Evolutionary conservation across 371 early-diverging fungal genomes (phyloP), one percentile per base, ranked within the genome.

Genomic region (Blakeslea trispora): DNA sequence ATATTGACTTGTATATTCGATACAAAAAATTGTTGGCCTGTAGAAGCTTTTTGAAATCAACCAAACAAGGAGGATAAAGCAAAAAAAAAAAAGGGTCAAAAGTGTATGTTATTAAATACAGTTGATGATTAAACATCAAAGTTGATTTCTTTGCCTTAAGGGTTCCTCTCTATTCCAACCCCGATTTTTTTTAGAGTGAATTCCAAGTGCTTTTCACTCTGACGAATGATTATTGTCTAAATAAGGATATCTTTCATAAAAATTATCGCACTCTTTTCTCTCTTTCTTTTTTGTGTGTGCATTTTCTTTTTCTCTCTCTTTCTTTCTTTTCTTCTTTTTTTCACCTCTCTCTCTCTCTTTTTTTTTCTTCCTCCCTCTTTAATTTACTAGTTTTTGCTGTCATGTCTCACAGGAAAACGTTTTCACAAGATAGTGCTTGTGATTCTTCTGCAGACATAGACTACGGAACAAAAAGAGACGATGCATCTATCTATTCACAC

Each of bases 401-500:
- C 14, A 28, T 48, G 13, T 13, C 40, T 41, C 22, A 48, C 19
- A 23, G 23, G 9, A 44, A 51, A 41, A 51, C 52, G 48, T 31
- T 45, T 14, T 42, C 41, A 22, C 45, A 57, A 17, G 54, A 53
- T 23, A 53, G 53, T 59, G 53, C 59, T 21, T 60, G 50, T 50
- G 37, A 57, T 50, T 34, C 48, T 37, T 43, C 43, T 44, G 53
- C 14, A 9, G 37, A 45, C 14, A 22, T 19, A 5, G 32, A 43
- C n/a, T 50, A 32, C 1, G 47, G 22, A 42, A 49, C 14, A 7
- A 51, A 28, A 51, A 42, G 47, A 53, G 66, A 66, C 22, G 43
- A 67, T 59, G 75, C 66, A 18, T 78, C 78, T 5, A 57, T 74
- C 21, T 64, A 57, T 34, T 77, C 77, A n/a, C 69, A 47, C 23